Conservation (phyloP, 1,284 basidiomycete genomes). For the Pseudozyma tsukubaensis region DNA sequence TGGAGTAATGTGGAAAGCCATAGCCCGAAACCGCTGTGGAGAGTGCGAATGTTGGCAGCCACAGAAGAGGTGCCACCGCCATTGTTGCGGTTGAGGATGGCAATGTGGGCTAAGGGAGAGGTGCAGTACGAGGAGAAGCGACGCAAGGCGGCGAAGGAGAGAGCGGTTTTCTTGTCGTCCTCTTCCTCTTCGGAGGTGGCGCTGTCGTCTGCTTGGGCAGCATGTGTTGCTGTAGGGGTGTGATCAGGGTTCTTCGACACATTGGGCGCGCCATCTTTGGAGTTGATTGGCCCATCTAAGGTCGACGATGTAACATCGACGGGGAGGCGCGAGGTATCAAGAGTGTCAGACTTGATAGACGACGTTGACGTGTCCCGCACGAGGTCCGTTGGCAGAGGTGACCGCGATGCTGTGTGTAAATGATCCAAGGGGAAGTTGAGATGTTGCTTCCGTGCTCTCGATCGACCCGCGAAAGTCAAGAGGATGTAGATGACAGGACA, state of each 20-base stretch:
- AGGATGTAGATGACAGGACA: slow-evolving; percentile 10
- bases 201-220: background rate
- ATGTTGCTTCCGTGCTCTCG: too few relatives aligned
- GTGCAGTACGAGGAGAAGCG: slow-evolving; percentile 22
- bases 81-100: slow-evolving; percentile 12
- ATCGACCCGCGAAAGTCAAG: background rate
- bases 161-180: background rate
- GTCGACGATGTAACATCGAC: too few relatives aligned
- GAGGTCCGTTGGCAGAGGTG: too few relatives aligned
- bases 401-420: too few relatives aligned
- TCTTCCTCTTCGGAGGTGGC: background rate
- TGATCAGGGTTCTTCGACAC: too few relatives aligned
- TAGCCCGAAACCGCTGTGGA: slow-evolving; percentile 20
- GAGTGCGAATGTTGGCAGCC: slow-evolving; percentile 6
- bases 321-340: too few relatives aligned
- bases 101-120: slow-evolving; percentile 2
- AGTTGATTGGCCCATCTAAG: too few relatives aligned
- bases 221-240: background rate
- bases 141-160: slow-evolving; percentile 1
- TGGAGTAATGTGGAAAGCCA: slow-evolving; percentile 16
- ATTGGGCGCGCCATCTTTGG: too few relatives aligned
- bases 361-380: too few relatives aligned
- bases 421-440: too few relatives aligned
- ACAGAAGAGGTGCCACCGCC: background rate
- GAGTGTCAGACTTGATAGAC: too few relatives aligned